Percentiles rank a stretch among this genome's conserved stretches.
These are phyloP conservation scores for Phycomyces blakesleeanus DNA, from an alignment of 192 early-diverging fungal species.

Conservation along the genomic window DNA sequence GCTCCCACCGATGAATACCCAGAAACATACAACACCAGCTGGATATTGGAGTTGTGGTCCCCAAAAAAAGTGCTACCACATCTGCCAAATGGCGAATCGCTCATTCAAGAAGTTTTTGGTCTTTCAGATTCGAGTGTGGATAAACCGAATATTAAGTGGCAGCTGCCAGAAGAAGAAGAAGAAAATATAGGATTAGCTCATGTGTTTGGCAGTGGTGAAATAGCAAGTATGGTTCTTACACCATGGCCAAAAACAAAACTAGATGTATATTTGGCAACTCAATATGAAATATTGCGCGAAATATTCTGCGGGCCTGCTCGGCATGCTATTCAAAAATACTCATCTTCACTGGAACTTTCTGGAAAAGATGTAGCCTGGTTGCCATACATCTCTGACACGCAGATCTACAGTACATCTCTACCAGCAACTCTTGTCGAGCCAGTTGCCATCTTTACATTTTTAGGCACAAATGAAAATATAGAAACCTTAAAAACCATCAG, in stretches of 20 bases:
- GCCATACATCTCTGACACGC: not conserved
- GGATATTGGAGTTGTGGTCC: not conserved
- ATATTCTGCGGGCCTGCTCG: not conserved
- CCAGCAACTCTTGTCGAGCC: not conserved
- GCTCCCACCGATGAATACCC: not conserved
- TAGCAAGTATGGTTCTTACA: not conserved
- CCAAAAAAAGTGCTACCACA: not conserved
- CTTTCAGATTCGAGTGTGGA: not conserved
- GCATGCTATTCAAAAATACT: not conserved
- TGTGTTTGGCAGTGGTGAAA: not conserved
- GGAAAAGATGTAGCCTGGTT: not conserved
- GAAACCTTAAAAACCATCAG: not conserved
- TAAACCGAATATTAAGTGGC: not conserved
- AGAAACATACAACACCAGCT: not conserved
- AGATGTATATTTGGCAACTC: not conserved
- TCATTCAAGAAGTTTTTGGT: slow-evolving; percentile 2
- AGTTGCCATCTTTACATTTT: not conserved
- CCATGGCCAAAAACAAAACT: not conserved
- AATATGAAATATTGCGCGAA: slow-evolving; percentile 12
- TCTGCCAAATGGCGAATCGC: not conserved
- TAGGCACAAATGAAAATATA: not conserved
- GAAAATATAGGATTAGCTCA: not conserved
- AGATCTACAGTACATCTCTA: not conserved
- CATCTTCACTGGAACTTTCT: not conserved
- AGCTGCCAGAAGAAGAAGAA: too few relatives aligned